Percentiles rank a stretch among this genome's conserved stretches.
Conservation (phyloP, 2,329 filamentous ascomycete genomes). For the Talaromyces sp. region DNA sequence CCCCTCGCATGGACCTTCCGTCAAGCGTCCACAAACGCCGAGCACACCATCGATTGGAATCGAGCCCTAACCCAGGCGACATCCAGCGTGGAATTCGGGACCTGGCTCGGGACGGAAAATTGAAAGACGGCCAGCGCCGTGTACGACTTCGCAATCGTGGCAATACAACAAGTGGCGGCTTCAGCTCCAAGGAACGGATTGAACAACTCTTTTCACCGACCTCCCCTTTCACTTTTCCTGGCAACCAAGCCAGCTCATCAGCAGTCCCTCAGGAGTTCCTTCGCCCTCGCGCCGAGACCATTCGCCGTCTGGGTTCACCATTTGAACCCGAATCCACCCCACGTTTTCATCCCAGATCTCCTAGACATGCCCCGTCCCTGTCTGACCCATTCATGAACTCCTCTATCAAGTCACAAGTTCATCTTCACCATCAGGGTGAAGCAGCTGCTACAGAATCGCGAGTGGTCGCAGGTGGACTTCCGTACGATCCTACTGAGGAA, state of each 20-base stretch:
- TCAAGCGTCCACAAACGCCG: constrained; percentile 57
- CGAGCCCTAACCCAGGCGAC: constrained; percentile 43
- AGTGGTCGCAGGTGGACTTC: constrained; percentile 20
- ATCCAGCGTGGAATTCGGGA: constrained; percentile 35
- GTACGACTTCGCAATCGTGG: constrained; percentile 60
- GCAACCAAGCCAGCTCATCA: constrained; percentile 39
- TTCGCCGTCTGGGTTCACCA: constrained; percentile 48
- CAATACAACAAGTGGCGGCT: constrained; percentile 56
- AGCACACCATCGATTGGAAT: constrained; percentile 53
- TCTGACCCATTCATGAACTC: constrained; percentile 43
- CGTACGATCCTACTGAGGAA: constrained; percentile 34
- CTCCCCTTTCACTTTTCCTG: constrained; percentile 18
- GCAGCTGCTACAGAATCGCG: constrained; percentile 21
- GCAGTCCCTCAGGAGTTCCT: constrained; percentile 28
- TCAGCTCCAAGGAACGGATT: constrained; percentile 51
- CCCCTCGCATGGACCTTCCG: constrained; percentile 55
- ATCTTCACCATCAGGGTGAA: constrained; percentile 20
- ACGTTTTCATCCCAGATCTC: constrained; percentile 31
- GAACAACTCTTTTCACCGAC: constrained; percentile 51
- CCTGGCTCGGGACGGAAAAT: constrained; percentile 35
- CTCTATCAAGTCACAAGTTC: constrained; percentile 21
- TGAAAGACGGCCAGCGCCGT: constrained; percentile 52
- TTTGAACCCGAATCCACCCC: constrained; percentile 42
- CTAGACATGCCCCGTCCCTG: constrained; percentile 42
- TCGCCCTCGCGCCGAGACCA: constrained; percentile 37